Percentiles rank a stretch among this genome's conserved stretches.
phyloP scores from a whole-genome alignment of 2,329 filamentous ascomycete genomes.

The Nectriaceae sp. region DNA sequence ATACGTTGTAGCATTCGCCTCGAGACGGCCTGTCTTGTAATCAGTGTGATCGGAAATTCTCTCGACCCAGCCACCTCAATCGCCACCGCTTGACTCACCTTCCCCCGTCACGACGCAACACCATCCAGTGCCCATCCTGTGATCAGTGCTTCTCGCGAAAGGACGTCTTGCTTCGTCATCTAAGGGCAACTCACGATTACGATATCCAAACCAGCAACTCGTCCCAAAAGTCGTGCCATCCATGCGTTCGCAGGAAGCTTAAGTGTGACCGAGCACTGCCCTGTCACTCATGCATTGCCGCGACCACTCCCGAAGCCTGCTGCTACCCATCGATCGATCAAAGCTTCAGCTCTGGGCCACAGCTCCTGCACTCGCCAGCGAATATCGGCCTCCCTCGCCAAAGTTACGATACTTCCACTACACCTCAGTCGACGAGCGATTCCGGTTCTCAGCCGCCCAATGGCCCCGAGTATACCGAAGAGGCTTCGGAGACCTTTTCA shows the following conservation, averaged over 20 bases:
- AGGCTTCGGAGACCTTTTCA: slow-evolving; percentile 1
- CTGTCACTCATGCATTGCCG: slow-evolving; percentile 21
- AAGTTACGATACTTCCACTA: neutral
- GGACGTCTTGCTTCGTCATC: slow-evolving; percentile 31
- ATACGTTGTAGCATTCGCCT: neutral
- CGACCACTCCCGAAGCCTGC: slow-evolving; percentile 8
- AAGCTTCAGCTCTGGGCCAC: neutral
- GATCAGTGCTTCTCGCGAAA: slow-evolving; percentile 23
- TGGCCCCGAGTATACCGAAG: no score
- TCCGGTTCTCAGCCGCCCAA: no score
- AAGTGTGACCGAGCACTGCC: slow-evolving; percentile 27
- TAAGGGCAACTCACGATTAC: slow-evolving; percentile 26
- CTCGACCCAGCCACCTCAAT: slow-evolving; percentile 28
- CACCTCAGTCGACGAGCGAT: neutral
- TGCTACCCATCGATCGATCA: slow-evolving; percentile 11
- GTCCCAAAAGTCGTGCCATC: slow-evolving; percentile 28
- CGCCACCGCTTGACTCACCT: slow-evolving; percentile 31
- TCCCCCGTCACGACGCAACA: slow-evolving; percentile 19
- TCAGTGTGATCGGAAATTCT: slow-evolving; percentile 24
- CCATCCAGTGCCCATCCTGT: slow-evolving; percentile 23
- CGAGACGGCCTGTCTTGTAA: slow-evolving; percentile 16
- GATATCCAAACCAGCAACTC: slow-evolving; percentile 14
- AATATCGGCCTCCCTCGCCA: neutral
- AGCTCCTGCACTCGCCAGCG: neutral
- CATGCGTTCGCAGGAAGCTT: slow-evolving; percentile 29